Evolutionary conservation across 2,329 filamentous ascomycete genomes (phyloP).

Genomic region (Fusarium paranaense): DNA sequence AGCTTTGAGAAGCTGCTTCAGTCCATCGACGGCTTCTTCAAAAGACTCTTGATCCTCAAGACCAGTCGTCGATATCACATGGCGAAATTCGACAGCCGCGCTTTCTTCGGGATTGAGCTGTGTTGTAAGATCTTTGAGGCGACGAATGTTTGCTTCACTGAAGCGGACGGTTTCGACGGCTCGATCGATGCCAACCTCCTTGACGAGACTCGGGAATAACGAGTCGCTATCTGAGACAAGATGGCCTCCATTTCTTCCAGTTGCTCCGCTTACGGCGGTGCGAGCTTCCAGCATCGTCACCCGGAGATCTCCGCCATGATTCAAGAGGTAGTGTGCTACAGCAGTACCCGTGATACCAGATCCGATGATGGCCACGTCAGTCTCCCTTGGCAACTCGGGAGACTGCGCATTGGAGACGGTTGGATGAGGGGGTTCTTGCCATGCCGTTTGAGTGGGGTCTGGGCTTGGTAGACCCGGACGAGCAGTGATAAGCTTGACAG

Average conservation of each 20-base stretch:
- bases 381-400: conserved; percentile 10
- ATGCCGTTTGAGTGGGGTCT: conserved; percentile 18
- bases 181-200: conserved; percentile 45
- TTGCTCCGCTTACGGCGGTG: conserved; percentile 44
- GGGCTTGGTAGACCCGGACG: conserved; percentile 16
- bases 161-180: conserved; percentile 57
- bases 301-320: conserved; percentile 16
- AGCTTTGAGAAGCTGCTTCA: conserved; percentile 12
- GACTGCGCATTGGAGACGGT: conserved; percentile 40
- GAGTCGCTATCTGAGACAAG: conserved; percentile 51
- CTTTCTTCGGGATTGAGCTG: conserved; percentile 2
- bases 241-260: conserved; percentile 47
- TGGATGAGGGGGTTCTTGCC: conserved; percentile 37
- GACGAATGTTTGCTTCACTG: conserved; percentile 42
- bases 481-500: conserved; percentile 13
- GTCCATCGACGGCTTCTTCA: neutral
- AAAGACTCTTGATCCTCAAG: conserved; percentile 19
- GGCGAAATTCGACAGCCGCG: conserved; percentile 24
- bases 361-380: conserved; percentile 45
- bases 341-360: conserved; percentile 47
- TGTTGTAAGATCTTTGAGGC: conserved; percentile 11
- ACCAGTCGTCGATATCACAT: conserved; percentile 14
- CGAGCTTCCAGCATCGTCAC: conserved; percentile 46
- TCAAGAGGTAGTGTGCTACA: conserved; percentile 39
- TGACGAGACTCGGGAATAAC: conserved; percentile 49